phyloP scores from a whole-genome alignment of 2,329 filamentous ascomycete genomes.

The Cordyceps javanica region DNA sequence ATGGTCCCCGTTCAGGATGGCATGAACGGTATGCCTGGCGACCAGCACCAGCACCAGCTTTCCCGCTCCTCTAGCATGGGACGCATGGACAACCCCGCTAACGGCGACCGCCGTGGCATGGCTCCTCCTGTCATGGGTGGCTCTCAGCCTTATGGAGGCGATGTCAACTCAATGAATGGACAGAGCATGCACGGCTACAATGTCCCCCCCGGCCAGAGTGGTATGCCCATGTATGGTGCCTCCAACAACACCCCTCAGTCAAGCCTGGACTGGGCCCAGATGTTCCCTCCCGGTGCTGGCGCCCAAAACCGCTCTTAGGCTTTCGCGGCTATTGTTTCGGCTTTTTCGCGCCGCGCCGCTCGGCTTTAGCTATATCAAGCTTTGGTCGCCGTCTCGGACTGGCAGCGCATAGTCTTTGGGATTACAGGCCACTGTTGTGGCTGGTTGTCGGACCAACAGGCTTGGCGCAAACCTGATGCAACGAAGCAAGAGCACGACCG shows the following conservation, averaged over 20 bases:
- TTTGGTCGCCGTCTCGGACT: slow-evolving; percentile 20
- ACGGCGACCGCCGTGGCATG: slow-evolving; percentile 53
- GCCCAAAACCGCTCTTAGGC: slow-evolving; percentile 43
- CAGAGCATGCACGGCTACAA: slow-evolving; percentile 59
- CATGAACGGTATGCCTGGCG: slow-evolving; percentile 53
- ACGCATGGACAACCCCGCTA: slow-evolving; percentile 46
- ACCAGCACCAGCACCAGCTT: slow-evolving; percentile 57
- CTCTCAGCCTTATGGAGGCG: slow-evolving; percentile 51
- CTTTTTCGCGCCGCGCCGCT: slow-evolving; percentile 15
- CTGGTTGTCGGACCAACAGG: background rate
- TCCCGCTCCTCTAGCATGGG: slow-evolving; percentile 57
- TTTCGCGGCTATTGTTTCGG: slow-evolving; percentile 27
- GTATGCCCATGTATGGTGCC: slow-evolving; percentile 57
- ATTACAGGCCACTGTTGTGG: background rate
- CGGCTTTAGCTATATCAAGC: slow-evolving; percentile 11
- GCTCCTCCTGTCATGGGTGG: slow-evolving; percentile 43
- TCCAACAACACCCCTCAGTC: slow-evolving; percentile 56
- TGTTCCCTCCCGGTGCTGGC: slow-evolving; percentile 64
- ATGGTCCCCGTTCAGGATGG: slow-evolving; percentile 52
- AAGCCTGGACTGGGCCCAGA: slow-evolving; percentile 68
- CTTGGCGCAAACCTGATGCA: background rate
- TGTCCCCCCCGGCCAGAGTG: slow-evolving; percentile 57
- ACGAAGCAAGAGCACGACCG: slow-evolving; percentile 1
- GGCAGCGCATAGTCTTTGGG: background rate
- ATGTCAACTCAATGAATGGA: slow-evolving; percentile 58